Conservation (phyloP, 495 filamentous ascomycete genomes). For the Penicillium fimorum region DNA sequence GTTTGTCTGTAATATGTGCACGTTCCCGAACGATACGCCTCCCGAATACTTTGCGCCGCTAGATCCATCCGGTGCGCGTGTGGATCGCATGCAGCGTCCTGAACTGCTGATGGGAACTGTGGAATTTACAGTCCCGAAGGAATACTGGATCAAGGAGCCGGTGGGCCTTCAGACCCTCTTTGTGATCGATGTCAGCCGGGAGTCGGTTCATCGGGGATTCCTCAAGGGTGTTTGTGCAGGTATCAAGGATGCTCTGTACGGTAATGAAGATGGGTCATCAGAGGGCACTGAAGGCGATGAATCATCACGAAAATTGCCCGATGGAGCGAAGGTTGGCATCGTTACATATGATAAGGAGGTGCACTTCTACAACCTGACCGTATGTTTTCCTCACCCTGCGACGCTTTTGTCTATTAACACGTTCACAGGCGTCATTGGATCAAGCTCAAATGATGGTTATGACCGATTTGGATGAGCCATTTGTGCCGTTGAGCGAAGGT, state of each 20-base stretch:
- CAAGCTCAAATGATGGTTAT: constrained; percentile 98
- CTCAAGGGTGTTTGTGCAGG: constrained; percentile 90
- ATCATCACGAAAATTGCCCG: constrained; percentile 58
- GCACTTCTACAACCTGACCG: constrained; percentile 94
- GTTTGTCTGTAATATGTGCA: constrained; percentile 98
- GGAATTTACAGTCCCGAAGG: constrained; percentile 94
- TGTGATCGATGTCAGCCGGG: constrained; percentile 87
- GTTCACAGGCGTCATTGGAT: constrained; percentile 65
- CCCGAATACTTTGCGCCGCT: constrained; percentile 91
- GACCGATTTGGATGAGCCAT: constrained; percentile 96
- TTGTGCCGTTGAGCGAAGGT: constrained; percentile 87
- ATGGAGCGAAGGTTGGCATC: constrained; percentile 86
- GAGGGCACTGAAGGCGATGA: constrained; percentile 57
- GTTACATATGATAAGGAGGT: constrained; percentile 94
- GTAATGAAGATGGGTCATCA: constrained; percentile 46
- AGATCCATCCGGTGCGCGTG: constrained; percentile 79
- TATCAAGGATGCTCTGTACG: constrained; percentile 81
- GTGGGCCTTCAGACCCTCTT: constrained; percentile 87
- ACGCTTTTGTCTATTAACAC: constrained; percentile 25
- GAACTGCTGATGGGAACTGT: constrained; percentile 90
- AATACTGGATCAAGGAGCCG: constrained; percentile 97
- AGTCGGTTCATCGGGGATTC: constrained; percentile 84
- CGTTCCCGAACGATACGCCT: constrained; percentile 91
- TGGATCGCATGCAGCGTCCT: constrained; percentile 85
- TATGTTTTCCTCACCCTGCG: constrained; percentile 39